These are phyloP conservation scores for Macadamia integrifolia DNA, from an alignment of 164 flowering plant species.

Conservation along the genomic window DNA sequence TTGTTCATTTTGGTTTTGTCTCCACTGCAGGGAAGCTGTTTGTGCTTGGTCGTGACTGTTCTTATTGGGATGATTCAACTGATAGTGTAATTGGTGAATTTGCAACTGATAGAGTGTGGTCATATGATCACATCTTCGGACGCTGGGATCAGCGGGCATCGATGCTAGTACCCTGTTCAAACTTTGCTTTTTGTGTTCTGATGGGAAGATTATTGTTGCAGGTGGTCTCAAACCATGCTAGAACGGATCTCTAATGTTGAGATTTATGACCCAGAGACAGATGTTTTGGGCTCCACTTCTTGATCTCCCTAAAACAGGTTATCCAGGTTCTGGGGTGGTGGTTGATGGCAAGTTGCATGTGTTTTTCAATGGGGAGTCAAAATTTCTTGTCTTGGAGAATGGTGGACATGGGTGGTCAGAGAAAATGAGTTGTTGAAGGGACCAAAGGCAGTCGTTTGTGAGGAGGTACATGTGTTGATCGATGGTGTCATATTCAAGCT, in stretches of 20 bases:
- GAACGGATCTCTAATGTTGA: constrained; percentile 65
- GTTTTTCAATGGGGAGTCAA: constrained; percentile 76
- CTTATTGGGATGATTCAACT: constrained; percentile 81
- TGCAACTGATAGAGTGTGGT: constrained; percentile 92
- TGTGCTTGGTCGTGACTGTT: constrained; percentile 94
- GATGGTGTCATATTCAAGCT: constrained; percentile 65
- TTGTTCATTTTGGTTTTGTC: constrained; percentile 77
- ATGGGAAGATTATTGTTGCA: constrained; percentile 83
- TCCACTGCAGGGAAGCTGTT: constrained; percentile 71
- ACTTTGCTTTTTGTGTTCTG: constrained; percentile 88
- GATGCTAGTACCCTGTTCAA: constrained; percentile 85
- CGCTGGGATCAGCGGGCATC: constrained; percentile 61
- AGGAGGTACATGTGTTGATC: constrained; percentile 63
- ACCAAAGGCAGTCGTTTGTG: constrained; percentile 77
- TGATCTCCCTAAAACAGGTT: constrained; percentile 69
- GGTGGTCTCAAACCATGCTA: constrained; percentile 83
- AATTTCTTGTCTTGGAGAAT: constrained; percentile 65
- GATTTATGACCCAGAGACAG: constrained; percentile 77
- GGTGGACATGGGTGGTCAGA: constrained; percentile 48
- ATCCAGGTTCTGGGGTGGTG: constrained; percentile 73
- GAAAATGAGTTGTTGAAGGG: constrained; percentile 84
- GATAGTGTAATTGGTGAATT: constrained; percentile 85
- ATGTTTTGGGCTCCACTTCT: constrained; percentile 69
- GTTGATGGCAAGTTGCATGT: constrained; percentile 75
- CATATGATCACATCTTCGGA: constrained; percentile 62